Evolutionary conservation across 495 filamentous ascomycete species (phyloP).

Genomic region (Cudoniella acicularis): DNA sequence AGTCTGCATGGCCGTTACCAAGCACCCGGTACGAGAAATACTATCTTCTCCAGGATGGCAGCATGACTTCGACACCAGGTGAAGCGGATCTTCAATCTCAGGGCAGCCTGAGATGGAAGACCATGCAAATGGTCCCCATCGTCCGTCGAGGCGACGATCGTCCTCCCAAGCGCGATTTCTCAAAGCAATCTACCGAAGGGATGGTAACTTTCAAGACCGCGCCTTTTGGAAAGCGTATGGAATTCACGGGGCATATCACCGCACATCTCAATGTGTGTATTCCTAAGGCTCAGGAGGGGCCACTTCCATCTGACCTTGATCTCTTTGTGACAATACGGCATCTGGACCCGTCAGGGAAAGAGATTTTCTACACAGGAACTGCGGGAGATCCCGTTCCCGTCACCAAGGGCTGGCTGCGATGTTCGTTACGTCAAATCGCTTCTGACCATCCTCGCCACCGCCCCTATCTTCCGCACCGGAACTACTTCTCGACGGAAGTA

Average conservation of each 20-base stretch:
- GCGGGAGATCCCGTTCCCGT: slow-evolving; percentile 44
- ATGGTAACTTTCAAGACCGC: no score
- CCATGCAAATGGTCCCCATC: slow-evolving; percentile 39
- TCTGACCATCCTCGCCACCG: no score
- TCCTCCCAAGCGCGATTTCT: no score
- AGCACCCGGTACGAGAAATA: slow-evolving; percentile 56
- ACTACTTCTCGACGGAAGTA: no score
- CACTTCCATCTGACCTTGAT: slow-evolving; percentile 65
- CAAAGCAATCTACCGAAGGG: no score
- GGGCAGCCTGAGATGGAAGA: no score
- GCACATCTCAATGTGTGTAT: slow-evolving; percentile 59
- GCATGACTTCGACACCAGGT: slow-evolving; percentile 29
- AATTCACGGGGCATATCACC: slow-evolving; percentile 63
- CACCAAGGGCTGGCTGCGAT: slow-evolving; percentile 57
- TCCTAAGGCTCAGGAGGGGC: slow-evolving; percentile 23
- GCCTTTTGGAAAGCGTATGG: slow-evolving; percentile 53
- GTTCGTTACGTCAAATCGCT: no score
- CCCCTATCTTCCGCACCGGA: no score
- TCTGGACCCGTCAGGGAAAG: slow-evolving; percentile 48
- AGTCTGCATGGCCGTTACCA: slow-evolving; percentile 61
- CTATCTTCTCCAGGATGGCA: slow-evolving; percentile 42
- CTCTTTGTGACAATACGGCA: slow-evolving; percentile 62
- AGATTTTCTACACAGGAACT: slow-evolving; percentile 63
- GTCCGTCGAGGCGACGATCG: no score
- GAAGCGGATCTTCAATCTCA: no score